These are phyloP conservation scores for Chlamydomonas reinhardtii DNA, from an alignment of 163 green algal genomes.

Conservation along the genomic window DNA sequence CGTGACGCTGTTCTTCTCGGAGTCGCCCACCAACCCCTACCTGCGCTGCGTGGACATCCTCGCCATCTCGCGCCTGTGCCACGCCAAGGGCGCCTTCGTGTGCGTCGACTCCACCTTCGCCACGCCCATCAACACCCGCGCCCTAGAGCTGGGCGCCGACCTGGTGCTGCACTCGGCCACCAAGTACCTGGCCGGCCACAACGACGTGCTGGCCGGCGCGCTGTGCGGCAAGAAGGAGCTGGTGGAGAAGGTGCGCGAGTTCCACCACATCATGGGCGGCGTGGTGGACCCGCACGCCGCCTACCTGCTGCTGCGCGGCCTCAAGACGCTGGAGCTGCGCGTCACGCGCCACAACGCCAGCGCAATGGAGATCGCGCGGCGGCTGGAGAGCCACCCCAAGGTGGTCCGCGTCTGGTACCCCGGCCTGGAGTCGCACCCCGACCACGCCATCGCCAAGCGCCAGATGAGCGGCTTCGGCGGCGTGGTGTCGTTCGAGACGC, in stretches of 20 bases:
- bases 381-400: conserved; percentile 93
- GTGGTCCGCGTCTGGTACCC: conserved; percentile 92
- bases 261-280: conserved; percentile 94
- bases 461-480: conserved; percentile 98
- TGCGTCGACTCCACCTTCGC: conserved; percentile 98
- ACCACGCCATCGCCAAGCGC: conserved; percentile 92
- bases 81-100: conserved; percentile 82
- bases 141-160: conserved; percentile 93
- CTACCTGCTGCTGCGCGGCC: conserved; percentile 97
- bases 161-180: conserved; percentile 99
- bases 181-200: conserved; percentile 99
- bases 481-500: conserved; percentile 97
- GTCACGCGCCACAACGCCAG: conserved; percentile 82
- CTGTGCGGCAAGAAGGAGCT: conserved; percentile 75
- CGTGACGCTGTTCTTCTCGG: conserved; percentile 97
- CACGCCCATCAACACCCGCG: conserved; percentile 93
- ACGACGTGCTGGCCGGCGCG: conserved; percentile 94
- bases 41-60: conserved; percentile 94
- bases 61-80: conserved; percentile 88
- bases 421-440: conserved; percentile 91
- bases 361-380: conserved; percentile 85
- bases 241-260: conserved; percentile 71
- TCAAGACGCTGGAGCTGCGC: conserved; percentile 98
- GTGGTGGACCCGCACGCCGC: conserved; percentile 97
- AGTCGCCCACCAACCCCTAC: conserved; percentile 99